phyloP scores from a whole-genome alignment of 257 asterid species.

The Scutellaria galericulata region DNA sequence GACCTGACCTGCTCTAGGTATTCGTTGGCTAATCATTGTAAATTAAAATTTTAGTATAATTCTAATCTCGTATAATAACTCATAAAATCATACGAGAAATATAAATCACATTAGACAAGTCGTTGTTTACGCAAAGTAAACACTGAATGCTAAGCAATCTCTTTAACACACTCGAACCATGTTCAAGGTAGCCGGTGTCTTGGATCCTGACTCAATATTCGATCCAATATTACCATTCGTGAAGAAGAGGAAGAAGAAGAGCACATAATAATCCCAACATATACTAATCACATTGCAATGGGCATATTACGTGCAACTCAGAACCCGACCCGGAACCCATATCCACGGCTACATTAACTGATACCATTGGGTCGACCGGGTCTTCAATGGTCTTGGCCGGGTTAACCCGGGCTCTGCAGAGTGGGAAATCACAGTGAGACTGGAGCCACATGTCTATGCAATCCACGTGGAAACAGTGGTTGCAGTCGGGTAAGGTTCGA shows the following conservation, averaged over 20 bases:
- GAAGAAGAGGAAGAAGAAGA: too few relatives aligned
- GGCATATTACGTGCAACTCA: background rate
- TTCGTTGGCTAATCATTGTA: too few relatives aligned
- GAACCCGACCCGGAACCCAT: conserved; percentile 7
- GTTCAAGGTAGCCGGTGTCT: background rate
- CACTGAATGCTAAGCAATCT: too few relatives aligned
- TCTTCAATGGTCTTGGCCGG: background rate
- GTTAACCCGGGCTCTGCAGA: conserved; percentile 40
- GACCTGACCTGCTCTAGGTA: too few relatives aligned
- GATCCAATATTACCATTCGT: background rate
- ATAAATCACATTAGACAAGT: too few relatives aligned
- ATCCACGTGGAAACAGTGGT: conserved; percentile 42
- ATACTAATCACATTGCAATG: too few relatives aligned
- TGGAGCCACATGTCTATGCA: conserved; percentile 49
- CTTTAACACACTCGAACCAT: too few relatives aligned
- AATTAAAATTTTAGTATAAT: too few relatives aligned
- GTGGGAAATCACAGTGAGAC: conserved; percentile 48
- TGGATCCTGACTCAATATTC: conserved; percentile 17
- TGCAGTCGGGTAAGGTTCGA: conserved; percentile 47
- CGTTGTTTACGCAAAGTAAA: too few relatives aligned
- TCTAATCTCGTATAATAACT: too few relatives aligned
- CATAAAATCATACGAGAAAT: too few relatives aligned
- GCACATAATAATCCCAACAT: too few relatives aligned
- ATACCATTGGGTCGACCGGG: conserved; percentile 19
- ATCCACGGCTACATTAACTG: background rate